Evolutionary conservation across 1,284 basidiomycete genomes (phyloP).

Genomic region (Pseudozyma thailandica): DNA sequence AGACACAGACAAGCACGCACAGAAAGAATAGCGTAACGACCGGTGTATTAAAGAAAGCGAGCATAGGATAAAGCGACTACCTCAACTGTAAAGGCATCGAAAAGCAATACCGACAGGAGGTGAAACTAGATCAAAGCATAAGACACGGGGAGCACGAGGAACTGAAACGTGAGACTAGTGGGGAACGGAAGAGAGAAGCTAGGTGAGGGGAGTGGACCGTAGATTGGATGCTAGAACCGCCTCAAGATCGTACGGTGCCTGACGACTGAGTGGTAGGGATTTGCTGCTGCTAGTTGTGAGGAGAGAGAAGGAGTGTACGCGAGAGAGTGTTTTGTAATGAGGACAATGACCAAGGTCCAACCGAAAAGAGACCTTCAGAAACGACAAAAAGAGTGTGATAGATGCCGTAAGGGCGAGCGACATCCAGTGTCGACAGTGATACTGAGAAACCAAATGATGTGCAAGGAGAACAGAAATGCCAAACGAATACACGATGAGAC

Average conservation of each 20-base stretch:
- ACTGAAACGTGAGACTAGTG: neutral
- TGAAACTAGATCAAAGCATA: constrained; percentile 21
- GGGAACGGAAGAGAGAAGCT: constrained; percentile 11
- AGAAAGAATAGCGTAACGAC: constrained; percentile 26
- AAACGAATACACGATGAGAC: constrained; percentile 1
- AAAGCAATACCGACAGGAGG: constrained; percentile 8
- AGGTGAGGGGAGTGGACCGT: constrained; percentile 8
- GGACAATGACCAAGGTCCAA: constrained; percentile 24
- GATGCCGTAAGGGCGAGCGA: constrained; percentile 11
- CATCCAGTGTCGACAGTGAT: constrained; percentile 27
- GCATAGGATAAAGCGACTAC: constrained; percentile 19
- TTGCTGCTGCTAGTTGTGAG: constrained; percentile 36
- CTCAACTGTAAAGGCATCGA: constrained; percentile 8
- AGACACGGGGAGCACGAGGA: constrained; percentile 8
- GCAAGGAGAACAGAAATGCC: constrained; percentile 10
- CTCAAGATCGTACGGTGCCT: constrained; percentile 14
- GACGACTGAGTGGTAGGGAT: constrained; percentile 12
- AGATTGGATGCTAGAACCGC: constrained; percentile 8
- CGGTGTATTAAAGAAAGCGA: constrained; percentile 41
- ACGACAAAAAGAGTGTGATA: constrained; percentile 11
- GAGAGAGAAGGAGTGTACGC: constrained; percentile 15
- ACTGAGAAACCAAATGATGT: constrained; percentile 9
- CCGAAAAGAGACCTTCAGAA: constrained; percentile 1
- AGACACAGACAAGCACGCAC: constrained; percentile 1
- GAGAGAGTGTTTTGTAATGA: constrained; percentile 6